Evolutionary conservation across 225 moss, liverwort and hornwort genomes (phyloP).

Genomic region (Sphagnum tenellum): DNA sequence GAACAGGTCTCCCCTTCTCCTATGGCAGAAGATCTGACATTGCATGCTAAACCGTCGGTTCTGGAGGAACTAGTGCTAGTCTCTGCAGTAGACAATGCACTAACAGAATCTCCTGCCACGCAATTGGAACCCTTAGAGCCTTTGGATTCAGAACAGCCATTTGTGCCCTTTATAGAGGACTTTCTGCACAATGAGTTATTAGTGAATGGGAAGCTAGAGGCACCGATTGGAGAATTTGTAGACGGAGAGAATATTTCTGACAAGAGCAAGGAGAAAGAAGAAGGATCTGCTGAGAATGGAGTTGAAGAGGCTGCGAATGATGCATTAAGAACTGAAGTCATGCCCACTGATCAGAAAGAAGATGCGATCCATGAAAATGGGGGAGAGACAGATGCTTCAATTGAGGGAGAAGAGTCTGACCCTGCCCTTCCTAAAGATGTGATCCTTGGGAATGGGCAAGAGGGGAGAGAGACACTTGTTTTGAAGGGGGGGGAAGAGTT

Average conservation of each 20-base stretch:
- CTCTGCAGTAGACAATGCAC: constrained; percentile 11
- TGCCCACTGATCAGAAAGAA: constrained; percentile 3
- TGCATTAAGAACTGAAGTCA: background rate
- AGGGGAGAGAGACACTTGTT: constrained; percentile 4
- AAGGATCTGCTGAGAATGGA: background rate
- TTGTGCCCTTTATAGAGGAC: background rate
- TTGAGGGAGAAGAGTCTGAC: constrained; percentile 13
- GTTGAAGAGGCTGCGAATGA: background rate
- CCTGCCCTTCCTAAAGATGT: background rate
- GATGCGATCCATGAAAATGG: background rate
- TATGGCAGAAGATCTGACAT: constrained; percentile 29
- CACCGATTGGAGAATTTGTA: background rate
- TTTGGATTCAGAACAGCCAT: constrained; percentile 12
- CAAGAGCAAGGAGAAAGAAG: background rate
- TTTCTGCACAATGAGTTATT: constrained; percentile 10
- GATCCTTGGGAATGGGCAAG: constrained; percentile 6
- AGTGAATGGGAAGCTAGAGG: background rate
- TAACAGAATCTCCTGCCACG: constrained; percentile 16
- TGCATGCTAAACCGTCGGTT: constrained; percentile 23
- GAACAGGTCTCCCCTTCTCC: constrained; percentile 45
- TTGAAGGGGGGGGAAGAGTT: constrained; percentile 11
- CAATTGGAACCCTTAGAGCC: constrained; percentile 6
- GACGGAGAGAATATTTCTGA: background rate
- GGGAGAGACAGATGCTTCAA: constrained; percentile 8
- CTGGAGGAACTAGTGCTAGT: constrained; percentile 10